Conservation (phyloP, 306 rosid species). For the Alnus glutinosa region DNA sequence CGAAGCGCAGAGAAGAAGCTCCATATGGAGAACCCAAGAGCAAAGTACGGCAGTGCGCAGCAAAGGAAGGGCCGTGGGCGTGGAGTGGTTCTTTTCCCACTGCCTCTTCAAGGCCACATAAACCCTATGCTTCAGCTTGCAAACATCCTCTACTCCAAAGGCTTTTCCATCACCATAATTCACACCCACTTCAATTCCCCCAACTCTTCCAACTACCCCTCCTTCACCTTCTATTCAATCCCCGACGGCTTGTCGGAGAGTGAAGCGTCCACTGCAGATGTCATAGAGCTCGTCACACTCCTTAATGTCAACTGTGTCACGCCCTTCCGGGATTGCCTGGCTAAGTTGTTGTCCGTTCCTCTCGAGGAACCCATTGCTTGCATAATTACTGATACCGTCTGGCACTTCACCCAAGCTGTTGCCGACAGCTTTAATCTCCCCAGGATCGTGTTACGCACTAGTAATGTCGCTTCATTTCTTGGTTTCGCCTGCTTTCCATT, state of each 20-base stretch:
- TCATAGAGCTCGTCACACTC: neutral
- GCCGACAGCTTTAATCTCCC: conserved; percentile 29
- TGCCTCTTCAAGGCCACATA: too few relatives aligned
- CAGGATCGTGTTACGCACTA: conserved; percentile 38
- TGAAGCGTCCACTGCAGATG: conserved; percentile 21
- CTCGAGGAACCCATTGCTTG: conserved; percentile 45
- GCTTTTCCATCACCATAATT: too few relatives aligned
- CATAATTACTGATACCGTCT: conserved; percentile 43
- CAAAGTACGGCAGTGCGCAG: too few relatives aligned
- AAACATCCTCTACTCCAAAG: too few relatives aligned
- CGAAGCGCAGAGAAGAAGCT: too few relatives aligned
- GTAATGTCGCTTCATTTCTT: conserved; percentile 28
- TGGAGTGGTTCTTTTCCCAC: too few relatives aligned
- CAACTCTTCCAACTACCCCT: conserved; percentile 37
- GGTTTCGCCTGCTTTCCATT: conserved; percentile 36
- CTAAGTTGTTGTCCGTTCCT: conserved; percentile 16
- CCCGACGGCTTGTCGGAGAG: conserved; percentile 23
- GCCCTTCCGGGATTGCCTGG: conserved; percentile 35
- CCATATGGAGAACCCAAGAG: too few relatives aligned
- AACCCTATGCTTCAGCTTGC: too few relatives aligned
- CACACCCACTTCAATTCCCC: too few relatives aligned
- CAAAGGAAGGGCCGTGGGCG: too few relatives aligned
- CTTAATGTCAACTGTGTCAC: conserved; percentile 24
- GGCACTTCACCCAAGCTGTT: conserved; percentile 19
- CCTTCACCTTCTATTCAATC: conserved; percentile 45